These are phyloP conservation scores for Magnusiomyces suaveolens DNA, from an alignment of 1,139 yeast genomes.

Conservation along the genomic window DNA sequence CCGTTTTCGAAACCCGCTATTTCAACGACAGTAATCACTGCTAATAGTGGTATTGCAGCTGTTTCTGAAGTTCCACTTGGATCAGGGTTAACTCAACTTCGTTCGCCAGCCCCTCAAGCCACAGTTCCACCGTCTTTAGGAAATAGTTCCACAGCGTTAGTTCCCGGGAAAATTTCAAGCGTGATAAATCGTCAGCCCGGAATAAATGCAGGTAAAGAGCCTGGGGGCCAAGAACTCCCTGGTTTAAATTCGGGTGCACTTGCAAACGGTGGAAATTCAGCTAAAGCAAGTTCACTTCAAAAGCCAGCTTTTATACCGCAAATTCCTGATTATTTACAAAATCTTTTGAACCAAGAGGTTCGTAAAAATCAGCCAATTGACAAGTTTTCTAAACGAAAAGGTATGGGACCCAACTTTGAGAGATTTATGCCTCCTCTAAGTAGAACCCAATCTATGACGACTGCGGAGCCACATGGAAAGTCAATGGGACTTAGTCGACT, in stretches of 20 bases:
- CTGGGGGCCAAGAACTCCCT: not conserved
- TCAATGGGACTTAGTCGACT: not conserved
- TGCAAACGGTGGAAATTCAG: not conserved
- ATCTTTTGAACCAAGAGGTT: not conserved
- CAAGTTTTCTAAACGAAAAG: not conserved
- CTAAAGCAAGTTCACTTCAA: not conserved
- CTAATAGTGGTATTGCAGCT: no score
- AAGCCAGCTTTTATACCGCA: not conserved
- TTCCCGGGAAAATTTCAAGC: not conserved
- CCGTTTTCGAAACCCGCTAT: not conserved
- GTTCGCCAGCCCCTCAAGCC: not conserved
- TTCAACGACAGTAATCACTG: not conserved
- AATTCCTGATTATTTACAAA: not conserved
- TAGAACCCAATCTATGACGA: not conserved
- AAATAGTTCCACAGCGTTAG: not conserved
- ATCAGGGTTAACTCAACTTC: not conserved
- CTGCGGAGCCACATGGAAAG: not conserved
- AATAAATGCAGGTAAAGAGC: not conserved
- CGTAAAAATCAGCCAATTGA: not conserved
- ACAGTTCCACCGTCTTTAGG: not conserved
- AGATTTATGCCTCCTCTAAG: not conserved
- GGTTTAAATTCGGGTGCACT: not conserved
- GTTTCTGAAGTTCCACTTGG: not conserved
- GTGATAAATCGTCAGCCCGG: not conserved
- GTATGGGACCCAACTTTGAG: not conserved